Percentiles rank a stretch among this genome's conserved stretches.
Conservation (phyloP, 257 asterid genomes). For the Rubia yunnanensis region DNA sequence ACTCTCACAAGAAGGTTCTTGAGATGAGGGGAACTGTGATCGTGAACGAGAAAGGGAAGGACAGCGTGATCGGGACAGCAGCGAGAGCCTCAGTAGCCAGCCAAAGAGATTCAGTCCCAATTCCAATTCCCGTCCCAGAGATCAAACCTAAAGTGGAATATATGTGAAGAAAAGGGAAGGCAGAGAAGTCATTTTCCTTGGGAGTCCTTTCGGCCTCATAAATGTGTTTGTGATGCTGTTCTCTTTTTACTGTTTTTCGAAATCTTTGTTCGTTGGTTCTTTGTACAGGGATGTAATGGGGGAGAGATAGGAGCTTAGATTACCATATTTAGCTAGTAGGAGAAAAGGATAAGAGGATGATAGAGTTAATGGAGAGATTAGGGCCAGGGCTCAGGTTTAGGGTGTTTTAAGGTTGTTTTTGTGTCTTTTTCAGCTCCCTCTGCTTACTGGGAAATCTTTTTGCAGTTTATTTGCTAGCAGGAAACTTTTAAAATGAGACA, state of each 20-base stretch:
- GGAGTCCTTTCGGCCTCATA: neutral
- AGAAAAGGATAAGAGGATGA: conserved; percentile 5
- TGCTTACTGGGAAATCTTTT: conserved; percentile 28
- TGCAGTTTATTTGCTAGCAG: conserved; percentile 34
- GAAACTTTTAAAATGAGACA: conserved; percentile 21
- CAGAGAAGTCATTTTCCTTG: conserved; percentile 10
- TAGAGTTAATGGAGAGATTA: conserved; percentile 16
- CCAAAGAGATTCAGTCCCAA: conserved; percentile 13
- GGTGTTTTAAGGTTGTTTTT: conserved; percentile 15
- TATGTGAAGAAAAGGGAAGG: conserved; percentile 6
- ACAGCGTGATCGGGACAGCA: neutral
- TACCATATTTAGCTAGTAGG: conserved; percentile 22
- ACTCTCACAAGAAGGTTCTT: conserved; percentile 53
- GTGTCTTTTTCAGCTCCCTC: conserved; percentile 13
- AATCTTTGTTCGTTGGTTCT: conserved; percentile 34
- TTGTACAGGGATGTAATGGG: conserved; percentile 33
- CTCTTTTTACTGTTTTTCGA: conserved; percentile 3
- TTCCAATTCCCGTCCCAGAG: conserved; percentile 1
- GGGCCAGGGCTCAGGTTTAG: conserved; percentile 20
- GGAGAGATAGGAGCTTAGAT: conserved; percentile 20
- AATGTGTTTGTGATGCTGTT: conserved; percentile 11
- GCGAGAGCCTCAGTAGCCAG: conserved; percentile 6
- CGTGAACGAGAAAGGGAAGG: neutral
- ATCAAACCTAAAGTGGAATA: conserved; percentile 10
- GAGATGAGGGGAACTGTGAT: conserved; percentile 37